These are phyloP conservation scores for Polytrichum formosum DNA, from an alignment of 225 moss, liverwort and hornwort species.

Conservation along the genomic window DNA sequence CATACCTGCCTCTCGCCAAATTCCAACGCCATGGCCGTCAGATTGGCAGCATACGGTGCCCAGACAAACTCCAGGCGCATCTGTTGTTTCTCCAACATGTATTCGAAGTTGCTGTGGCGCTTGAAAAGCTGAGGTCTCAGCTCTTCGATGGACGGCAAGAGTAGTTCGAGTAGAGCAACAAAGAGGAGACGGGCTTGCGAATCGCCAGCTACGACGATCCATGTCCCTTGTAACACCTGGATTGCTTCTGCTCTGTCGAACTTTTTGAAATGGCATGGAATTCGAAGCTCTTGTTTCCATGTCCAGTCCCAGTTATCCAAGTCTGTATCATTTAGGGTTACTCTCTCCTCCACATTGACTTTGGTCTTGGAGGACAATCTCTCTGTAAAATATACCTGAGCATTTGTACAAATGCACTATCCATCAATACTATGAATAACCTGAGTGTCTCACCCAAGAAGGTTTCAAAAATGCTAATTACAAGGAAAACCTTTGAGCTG, in stretches of 20 bases:
- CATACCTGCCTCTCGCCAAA: constrained; percentile 42
- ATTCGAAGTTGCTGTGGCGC: constrained; percentile 62
- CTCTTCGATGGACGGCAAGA: constrained; percentile 52
- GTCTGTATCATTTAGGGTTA: constrained; percentile 20
- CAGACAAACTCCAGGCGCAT: constrained; percentile 71
- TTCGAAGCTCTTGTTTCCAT: constrained; percentile 35
- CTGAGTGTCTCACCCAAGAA: too few relatives aligned
- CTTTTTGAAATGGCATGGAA: constrained; percentile 66
- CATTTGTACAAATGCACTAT: background rate
- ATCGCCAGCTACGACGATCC: constrained; percentile 93
- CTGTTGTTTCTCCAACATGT: constrained; percentile 56
- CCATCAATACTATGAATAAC: too few relatives aligned
- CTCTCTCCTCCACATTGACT: background rate
- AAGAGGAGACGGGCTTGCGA: constrained; percentile 88
- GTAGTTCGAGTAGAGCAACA: constrained; percentile 67
- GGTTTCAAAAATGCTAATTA: background rate
- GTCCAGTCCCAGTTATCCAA: constrained; percentile 66
- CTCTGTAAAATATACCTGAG: constrained; percentile 32
- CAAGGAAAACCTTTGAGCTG: too few relatives aligned
- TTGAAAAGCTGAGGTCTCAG: constrained; percentile 51
- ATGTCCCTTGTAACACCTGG: constrained; percentile 71
- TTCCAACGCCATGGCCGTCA: constrained; percentile 52
- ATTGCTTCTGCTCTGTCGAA: constrained; percentile 58
- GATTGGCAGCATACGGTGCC: constrained; percentile 72
- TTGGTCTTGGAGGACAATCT: background rate